Evolutionary conservation across 2,329 filamentous ascomycete genomes (phyloP).

Genomic region (Epichloe bromicola): DNA sequence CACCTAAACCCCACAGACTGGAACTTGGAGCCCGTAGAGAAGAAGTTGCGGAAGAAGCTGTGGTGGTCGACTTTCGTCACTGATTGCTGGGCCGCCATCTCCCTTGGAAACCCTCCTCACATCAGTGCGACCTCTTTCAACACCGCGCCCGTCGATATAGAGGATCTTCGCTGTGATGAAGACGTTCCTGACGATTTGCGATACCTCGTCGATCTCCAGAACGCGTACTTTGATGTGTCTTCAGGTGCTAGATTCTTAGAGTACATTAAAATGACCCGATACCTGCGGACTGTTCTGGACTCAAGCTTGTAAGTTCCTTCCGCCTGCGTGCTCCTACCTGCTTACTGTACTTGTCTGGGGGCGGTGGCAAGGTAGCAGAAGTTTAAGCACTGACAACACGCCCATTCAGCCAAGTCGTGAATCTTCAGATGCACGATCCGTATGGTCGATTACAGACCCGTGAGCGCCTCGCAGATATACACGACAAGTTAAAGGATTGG

Average conservation of each 20-base stretch:
- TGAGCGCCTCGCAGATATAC: constrained; percentile 14
- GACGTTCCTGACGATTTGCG: constrained; percentile 23
- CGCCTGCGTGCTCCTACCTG: neutral
- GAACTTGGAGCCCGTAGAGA: constrained; percentile 30
- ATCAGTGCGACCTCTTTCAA: constrained; percentile 27
- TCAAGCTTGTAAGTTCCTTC: constrained; percentile 18
- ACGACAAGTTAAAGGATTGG: constrained; percentile 22
- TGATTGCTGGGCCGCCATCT: constrained; percentile 32
- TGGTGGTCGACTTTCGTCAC: constrained; percentile 32
- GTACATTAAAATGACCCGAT: constrained; percentile 18
- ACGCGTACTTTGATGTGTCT: constrained; percentile 19
- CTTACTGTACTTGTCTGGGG: neutral
- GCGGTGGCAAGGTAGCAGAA: no score
- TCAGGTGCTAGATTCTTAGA: constrained; percentile 26
- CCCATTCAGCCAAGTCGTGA: constrained; percentile 13
- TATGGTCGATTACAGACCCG: constrained; percentile 9
- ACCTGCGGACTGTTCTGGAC: constrained; percentile 21
- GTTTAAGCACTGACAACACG: constrained; percentile 2
- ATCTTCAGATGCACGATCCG: constrained; percentile 7
- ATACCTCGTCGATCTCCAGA: constrained; percentile 21
- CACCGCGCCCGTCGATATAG: constrained; percentile 24
- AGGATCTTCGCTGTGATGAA: constrained; percentile 30
- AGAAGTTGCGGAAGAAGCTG: constrained; percentile 28
- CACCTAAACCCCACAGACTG: constrained; percentile 29
- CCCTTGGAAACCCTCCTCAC: constrained; percentile 34